Base-by-base conservation (phyloP, 208 protist genomes). In the Jaenimonas drosophilae region DNA sequence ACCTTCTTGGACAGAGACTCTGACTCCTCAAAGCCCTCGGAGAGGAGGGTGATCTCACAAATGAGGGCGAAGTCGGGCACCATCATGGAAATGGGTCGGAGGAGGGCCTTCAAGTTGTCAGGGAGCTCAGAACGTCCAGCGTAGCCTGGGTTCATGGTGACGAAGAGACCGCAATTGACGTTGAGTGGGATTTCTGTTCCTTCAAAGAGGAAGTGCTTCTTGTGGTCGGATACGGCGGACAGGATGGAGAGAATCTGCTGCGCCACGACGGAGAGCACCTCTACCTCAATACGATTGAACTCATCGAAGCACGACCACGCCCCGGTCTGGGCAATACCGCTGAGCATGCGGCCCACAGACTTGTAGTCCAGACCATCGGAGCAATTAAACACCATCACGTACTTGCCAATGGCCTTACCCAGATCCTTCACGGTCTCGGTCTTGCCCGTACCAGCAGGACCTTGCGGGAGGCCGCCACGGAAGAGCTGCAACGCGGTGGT, bases 61-160 rank as follows among this genome's bases (percentile, higher is more conserved):
- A 99, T 99, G 11, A 98, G 67, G 3, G 80, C 63, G 41, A 96
- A 96, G 72, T 99, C 96, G 4, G 97, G 97, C 51, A 96, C 87
- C 89, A 98, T 98, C 97, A 99, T 99, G 7, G 96, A 94, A 24
- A 99, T 94, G 29, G 97, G 96, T n/a, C 97, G 83, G 41, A 99
- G 84, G 29, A 99, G 67, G 6, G 91, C 89, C 67, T 98, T 98
- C 16, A 99, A 77, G 76, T 99, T 99, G 64, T 99, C 97, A 4
- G 97, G 97, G 28, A 99, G 77, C 70, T 99, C 96, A 4, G 95
- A 96, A 33, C 97, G 91, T 17, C 97, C 97, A 12, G 96, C 96
- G 76, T 99, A 99, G 42, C 96, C 94, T 34, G 97, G 97, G 68
- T 99, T 99, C 97, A 99, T 99, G 14, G 97, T 99, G 7, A 99